Base-by-base conservation (phyloP, 2,329 filamentous ascomycete species). In the Penicillium olsonii region DNA sequence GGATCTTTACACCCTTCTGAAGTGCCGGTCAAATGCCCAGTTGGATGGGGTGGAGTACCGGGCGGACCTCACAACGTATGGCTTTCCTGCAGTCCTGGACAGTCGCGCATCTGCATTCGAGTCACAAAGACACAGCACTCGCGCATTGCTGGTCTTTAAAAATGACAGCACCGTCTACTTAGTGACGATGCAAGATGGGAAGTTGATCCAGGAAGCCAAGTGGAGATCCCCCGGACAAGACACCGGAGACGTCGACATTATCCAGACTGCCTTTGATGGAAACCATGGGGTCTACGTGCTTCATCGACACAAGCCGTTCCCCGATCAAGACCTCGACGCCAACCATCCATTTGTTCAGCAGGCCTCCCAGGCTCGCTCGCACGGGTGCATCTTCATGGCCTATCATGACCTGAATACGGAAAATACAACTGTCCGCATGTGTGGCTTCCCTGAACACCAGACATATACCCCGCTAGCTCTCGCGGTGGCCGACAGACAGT, bases 21-120 rank as follows among this genome's bases (percentile, higher is more conserved):
- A 64, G 18, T 52, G 51, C 26, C 57, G 66, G 14, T 65, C 71
- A 8, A 56, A 57, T 10, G 53, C 55, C 26, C 61, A 70, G 44
- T 53, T 75, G 7, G 70, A 67, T 46, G 70, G 72, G 6, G 67
- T 68, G 1, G 64, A 69, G 41, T 67, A 67, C 48, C 49, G 65
- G 45, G 64, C 68, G 11, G 56, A 66, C 19, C 58, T 62, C 50
- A 65, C 58, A 15, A 54, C 60, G 12, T 65, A 68, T 43, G 53
- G 53, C 2, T 66, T 68, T 27, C 54, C 54, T 9, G 54, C 48
- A 15, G 45, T 47, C 12, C 63, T 74, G 14, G 62, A 74, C 48
- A 55, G 59, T 4, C 57, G 55, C 11, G 71, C 73, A 20, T 75
- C 68, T 5, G 58, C 60, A 5, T 45, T 72, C 15, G 56, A 57